Conservation (phyloP, 352 stramenopile genomes). For the Phytophthora citricola region DNA sequence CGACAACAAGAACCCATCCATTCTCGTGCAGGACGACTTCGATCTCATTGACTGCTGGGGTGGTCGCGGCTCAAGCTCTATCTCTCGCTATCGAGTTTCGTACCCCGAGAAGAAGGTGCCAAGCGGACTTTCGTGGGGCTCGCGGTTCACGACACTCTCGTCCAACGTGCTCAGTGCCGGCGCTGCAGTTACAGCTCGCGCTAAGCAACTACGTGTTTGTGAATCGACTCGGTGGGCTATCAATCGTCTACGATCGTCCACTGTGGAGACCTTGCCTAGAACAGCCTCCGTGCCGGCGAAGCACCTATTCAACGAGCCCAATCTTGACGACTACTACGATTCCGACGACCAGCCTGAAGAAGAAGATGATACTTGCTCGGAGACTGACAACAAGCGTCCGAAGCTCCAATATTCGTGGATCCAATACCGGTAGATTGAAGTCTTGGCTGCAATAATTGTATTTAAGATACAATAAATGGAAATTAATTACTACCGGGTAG, state of each 20-base stretch:
- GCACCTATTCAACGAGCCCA: slow-evolving; percentile 14
- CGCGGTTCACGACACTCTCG: slow-evolving; percentile 22
- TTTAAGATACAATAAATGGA: slow-evolving; percentile 1
- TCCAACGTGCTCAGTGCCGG: slow-evolving; percentile 18
- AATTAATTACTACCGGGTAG: no score
- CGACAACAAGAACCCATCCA: slow-evolving; percentile 19
- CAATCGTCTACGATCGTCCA: slow-evolving; percentile 8
- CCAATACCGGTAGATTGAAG: no score
- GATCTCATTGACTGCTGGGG: slow-evolving; percentile 19
- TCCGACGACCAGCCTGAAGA: slow-evolving; percentile 18
- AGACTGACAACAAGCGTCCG: background rate
- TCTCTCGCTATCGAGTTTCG: slow-evolving; percentile 12
- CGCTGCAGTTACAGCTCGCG: slow-evolving; percentile 6
- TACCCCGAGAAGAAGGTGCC: slow-evolving; percentile 12
- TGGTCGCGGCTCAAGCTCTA: background rate
- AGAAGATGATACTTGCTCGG: slow-evolving; percentile 1
- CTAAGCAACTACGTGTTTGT: slow-evolving; percentile 25
- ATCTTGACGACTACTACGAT: slow-evolving; percentile 15
- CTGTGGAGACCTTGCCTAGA: slow-evolving; percentile 3
- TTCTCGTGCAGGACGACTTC: slow-evolving; percentile 24
- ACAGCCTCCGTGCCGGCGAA: slow-evolving; percentile 14
- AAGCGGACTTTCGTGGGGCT: slow-evolving; percentile 5
- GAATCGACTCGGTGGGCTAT: slow-evolving; percentile 4
- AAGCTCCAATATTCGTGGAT: background rate
- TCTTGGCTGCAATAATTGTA: background rate